Percentiles rank a stretch among this genome's conserved stretches.
phyloP scores from a whole-genome alignment of 805 yeast species.

The Starmerella potacharoeniae region DNA sequence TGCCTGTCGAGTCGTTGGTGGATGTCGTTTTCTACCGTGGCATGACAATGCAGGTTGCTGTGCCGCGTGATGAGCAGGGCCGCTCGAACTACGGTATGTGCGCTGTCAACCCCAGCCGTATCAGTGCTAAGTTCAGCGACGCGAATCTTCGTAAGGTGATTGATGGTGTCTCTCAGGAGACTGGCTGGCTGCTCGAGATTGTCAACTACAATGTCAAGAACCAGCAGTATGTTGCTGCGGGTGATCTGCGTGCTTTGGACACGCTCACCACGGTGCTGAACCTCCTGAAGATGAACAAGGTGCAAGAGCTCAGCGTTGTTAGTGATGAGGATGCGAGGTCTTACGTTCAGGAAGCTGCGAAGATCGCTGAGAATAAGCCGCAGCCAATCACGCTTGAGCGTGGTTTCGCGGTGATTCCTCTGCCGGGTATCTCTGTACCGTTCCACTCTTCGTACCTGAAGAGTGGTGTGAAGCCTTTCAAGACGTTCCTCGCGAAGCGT shows the following conservation, averaged over 20 bases:
- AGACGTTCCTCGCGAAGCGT: constrained; percentile 92
- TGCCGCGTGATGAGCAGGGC: constrained; percentile 89
- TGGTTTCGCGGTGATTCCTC: constrained; percentile 96
- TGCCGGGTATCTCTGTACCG: constrained; percentile 98
- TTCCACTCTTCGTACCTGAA: constrained; percentile 98
- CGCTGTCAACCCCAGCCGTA: constrained; percentile 95
- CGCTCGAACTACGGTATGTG: constrained; percentile 99
- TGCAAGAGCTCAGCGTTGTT: constrained; percentile 68
- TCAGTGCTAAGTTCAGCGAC: constrained; percentile 77
- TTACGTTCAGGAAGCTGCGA: constrained; percentile 75
- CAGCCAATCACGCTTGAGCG: constrained; percentile 96
- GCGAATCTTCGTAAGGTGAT: constrained; percentile 91
- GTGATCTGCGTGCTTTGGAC: constrained; percentile 93
- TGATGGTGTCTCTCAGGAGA: constrained; percentile 69
- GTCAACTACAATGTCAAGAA: constrained; percentile 97
- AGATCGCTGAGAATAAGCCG: constrained; percentile 72
- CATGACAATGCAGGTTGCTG: constrained; percentile 99
- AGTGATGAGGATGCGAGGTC: constrained; percentile 83
- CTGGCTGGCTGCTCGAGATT: constrained; percentile 92
- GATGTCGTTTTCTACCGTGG: constrained; percentile 99
- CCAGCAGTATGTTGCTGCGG: constrained; percentile 97
- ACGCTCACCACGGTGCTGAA: constrained; percentile 87
- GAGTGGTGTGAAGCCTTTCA: constrained; percentile 98
- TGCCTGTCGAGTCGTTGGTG: constrained; percentile 95
- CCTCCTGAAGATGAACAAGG: constrained; percentile 85